Conservation (phyloP, 176 grass and related monocot species). For the Rhipidocladum racemiflorum region DNA sequence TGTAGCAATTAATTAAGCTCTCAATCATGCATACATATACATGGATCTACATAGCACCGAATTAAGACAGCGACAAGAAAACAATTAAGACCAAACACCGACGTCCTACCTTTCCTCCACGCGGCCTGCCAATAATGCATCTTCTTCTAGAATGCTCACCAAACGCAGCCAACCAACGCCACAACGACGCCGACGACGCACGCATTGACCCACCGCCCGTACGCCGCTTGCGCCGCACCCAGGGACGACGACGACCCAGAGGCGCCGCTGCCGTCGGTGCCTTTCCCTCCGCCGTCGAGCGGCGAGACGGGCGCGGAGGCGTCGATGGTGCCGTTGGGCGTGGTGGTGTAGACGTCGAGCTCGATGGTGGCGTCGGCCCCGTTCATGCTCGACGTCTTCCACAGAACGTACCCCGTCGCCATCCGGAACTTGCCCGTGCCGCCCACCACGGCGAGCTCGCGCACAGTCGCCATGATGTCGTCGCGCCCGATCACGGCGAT, state of each 20-base stretch:
- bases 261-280: neutral
- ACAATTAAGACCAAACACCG: too few relatives aligned
- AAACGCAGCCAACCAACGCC: constrained; percentile 4
- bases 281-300: neutral
- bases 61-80: too few relatives aligned
- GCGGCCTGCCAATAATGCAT: too few relatives aligned
- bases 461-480: neutral
- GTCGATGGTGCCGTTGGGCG: neutral
- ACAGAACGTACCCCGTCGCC: constrained; percentile 44
- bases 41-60: too few relatives aligned
- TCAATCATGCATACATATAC: too few relatives aligned
- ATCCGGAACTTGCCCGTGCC: constrained; percentile 49
- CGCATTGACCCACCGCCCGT: neutral
- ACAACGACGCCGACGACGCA: neutral
- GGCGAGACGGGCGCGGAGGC: neutral
- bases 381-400: constrained; percentile 21
- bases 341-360: constrained; percentile 31
- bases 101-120: too few relatives aligned
- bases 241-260: neutral
- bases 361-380: constrained; percentile 4
- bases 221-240: neutral
- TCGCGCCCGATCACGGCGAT: constrained; percentile 37
- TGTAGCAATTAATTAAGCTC: too few relatives aligned
- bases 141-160: neutral
- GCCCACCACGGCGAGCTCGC: constrained; percentile 52